These are phyloP conservation scores for Spathaspora gorwiae DNA, from an alignment of 805 yeast genomes.

Conservation along the genomic window DNA sequence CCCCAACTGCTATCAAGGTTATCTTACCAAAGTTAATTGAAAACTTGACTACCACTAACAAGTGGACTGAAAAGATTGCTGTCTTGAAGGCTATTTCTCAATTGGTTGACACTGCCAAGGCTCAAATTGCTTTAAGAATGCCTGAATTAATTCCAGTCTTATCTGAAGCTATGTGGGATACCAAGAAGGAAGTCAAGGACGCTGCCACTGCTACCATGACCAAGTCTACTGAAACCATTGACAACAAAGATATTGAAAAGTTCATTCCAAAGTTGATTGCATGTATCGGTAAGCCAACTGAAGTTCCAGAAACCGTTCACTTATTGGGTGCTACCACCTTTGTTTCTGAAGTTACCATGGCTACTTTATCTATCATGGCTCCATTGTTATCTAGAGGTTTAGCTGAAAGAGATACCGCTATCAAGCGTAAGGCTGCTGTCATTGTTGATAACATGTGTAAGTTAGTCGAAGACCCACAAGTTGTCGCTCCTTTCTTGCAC, in stretches of 20 bases:
- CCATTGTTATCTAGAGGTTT: constrained; percentile 99
- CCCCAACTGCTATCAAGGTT: constrained; percentile 91
- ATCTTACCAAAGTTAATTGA: constrained; percentile 75
- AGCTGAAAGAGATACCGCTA: constrained; percentile 98
- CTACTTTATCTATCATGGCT: constrained; percentile 98
- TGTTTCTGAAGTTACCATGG: constrained; percentile 99
- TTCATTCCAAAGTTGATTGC: constrained; percentile 96
- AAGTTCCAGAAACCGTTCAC: constrained; percentile 99
- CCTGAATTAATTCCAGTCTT: constrained; percentile 97
- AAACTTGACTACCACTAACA: constrained; percentile 67
- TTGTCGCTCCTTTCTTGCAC: constrained; percentile 98
- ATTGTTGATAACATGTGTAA: constrained; percentile 99
- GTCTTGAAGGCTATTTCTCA: constrained; percentile 78
- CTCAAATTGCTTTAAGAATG: constrained; percentile 97
- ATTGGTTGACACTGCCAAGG: constrained; percentile 91
- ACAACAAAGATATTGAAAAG: constrained; percentile 99
- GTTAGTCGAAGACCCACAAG: constrained; percentile 99
- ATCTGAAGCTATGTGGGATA: constrained; percentile 99
- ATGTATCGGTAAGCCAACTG: constrained; percentile 95
- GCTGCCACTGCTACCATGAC: constrained; percentile 95
- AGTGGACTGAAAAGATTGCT: constrained; percentile 98
- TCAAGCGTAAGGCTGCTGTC: constrained; percentile 99
- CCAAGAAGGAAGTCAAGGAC: constrained; percentile 95
- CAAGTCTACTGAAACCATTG: constrained; percentile 94
- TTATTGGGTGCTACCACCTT: constrained; percentile 98